Percentiles rank a stretch among this genome's conserved stretches.
Evolutionary conservation across 306 rosid species (phyloP).

Genomic region (Canavalia ensiformis): DNA sequence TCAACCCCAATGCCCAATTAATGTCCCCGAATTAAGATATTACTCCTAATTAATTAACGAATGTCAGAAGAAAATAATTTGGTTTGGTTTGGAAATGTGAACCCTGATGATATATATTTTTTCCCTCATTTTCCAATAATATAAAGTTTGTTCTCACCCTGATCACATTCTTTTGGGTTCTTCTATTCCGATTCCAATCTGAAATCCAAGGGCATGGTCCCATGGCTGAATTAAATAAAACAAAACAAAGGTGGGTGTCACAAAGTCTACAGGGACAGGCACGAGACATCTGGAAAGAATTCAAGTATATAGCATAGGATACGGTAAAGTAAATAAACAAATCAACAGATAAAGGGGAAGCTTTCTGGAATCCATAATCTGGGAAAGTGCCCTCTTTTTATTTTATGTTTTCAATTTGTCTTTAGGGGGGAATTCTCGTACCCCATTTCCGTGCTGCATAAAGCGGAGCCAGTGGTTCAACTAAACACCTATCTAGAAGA

Average conservation of each 20-base stretch:
- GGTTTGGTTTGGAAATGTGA: constrained; percentile 46
- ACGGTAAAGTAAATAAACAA: constrained; percentile 13
- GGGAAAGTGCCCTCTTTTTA: constrained; percentile 32
- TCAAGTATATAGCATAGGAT: constrained; percentile 41
- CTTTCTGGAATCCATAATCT: constrained; percentile 47
- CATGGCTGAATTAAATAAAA: constrained; percentile 40
- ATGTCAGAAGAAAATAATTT: constrained; percentile 37
- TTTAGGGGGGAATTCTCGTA: constrained; percentile 42
- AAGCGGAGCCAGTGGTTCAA: constrained; percentile 44
- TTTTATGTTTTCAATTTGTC: constrained; percentile 35
- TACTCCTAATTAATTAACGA: constrained; percentile 24
- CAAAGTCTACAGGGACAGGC: constrained; percentile 43
- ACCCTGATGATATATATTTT: background rate
- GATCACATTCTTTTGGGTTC: constrained; percentile 52
- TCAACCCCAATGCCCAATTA: constrained; percentile 64
- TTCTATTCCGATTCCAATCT: constrained; percentile 62
- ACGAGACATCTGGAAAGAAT: constrained; percentile 32
- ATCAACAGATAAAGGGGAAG: background rate
- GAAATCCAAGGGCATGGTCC: background rate
- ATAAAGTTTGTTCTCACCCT: constrained; percentile 31
- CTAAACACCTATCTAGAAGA: constrained; percentile 48
- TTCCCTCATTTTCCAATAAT: background rate
- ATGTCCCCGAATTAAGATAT: constrained; percentile 31
- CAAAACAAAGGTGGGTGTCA: constrained; percentile 38
- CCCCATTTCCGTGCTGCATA: constrained; percentile 49